A percentile compares a stretch with the other conserved stretches of the same genome.
These are phyloP conservation scores for Cicer cuneatum DNA, from an alignment of 306 rosid genomes.

Conservation along the genomic window DNA sequence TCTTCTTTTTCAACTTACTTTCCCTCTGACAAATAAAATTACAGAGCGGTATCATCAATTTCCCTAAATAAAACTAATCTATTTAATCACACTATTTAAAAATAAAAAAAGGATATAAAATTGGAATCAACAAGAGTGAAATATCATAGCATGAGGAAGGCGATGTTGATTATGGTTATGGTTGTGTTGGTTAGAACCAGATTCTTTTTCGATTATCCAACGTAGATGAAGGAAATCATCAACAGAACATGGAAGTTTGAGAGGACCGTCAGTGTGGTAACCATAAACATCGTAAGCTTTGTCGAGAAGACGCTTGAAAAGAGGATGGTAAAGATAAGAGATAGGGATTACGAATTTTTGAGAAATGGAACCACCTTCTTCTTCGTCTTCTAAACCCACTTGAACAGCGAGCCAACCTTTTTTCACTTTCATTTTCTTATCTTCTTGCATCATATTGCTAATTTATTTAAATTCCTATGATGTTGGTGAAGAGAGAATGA, in stretches of 20 bases:
- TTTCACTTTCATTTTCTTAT: constrained; percentile 77
- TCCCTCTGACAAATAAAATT: constrained; percentile 42
- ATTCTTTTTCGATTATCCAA: constrained; percentile 67
- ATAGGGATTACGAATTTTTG: constrained; percentile 66
- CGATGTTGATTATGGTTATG: constrained; percentile 39
- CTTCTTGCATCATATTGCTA: constrained; percentile 37
- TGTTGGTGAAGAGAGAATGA: constrained; percentile 35
- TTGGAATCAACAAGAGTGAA: constrained; percentile 57
- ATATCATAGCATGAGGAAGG: constrained; percentile 54
- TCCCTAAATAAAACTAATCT: constrained; percentile 7
- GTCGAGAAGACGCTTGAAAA: constrained; percentile 65
- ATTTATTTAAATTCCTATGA: not conserved
- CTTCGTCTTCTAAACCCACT: constrained; percentile 68
- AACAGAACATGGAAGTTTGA: constrained; percentile 70
- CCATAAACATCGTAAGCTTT: constrained; percentile 72
- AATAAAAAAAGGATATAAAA: not conserved
- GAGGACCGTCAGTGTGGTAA: constrained; percentile 76
- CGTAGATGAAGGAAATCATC: constrained; percentile 72
- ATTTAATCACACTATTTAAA: constrained; percentile 10
- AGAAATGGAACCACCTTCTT: constrained; percentile 36
- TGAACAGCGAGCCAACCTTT: constrained; percentile 72
- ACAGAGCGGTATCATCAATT: constrained; percentile 30
- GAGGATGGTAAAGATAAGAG: constrained; percentile 69
- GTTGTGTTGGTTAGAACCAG: constrained; percentile 37
- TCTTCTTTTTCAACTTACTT: not conserved